phyloP scores from a whole-genome alignment of 1,284 basidiomycete species.

The Rhodotorula sp. region DNA sequence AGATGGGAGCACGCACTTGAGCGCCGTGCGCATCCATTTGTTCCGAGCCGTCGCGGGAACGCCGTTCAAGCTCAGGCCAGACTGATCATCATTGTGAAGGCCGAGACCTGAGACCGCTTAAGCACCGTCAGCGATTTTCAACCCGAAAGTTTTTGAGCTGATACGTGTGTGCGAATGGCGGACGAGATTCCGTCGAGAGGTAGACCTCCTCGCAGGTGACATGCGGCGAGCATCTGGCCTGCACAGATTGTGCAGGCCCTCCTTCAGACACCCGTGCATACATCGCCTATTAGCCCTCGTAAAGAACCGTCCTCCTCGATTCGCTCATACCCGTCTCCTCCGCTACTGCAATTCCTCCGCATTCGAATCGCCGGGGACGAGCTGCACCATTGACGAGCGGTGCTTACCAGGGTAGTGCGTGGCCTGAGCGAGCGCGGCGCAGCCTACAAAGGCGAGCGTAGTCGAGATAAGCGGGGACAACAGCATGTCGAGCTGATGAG shows the following conservation, averaged over 20 bases:
- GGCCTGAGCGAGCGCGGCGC: background rate
- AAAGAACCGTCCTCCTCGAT: too few relatives aligned
- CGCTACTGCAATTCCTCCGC: background rate
- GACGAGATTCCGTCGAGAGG: too few relatives aligned
- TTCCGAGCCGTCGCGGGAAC: slow-evolving; percentile 4
- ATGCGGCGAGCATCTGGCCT: too few relatives aligned
- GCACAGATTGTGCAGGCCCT: too few relatives aligned
- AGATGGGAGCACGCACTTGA: slow-evolving; percentile 1
- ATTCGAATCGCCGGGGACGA: too few relatives aligned
- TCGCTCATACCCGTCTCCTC: background rate
- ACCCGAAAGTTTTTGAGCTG: too few relatives aligned
- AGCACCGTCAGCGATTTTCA: background rate
- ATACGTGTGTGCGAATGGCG: too few relatives aligned
- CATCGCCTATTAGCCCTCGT: too few relatives aligned
- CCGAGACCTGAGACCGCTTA: slow-evolving; percentile 6
- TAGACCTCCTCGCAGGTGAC: too few relatives aligned
- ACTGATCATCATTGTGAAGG: slow-evolving; percentile 39
- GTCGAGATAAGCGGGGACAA: background rate
- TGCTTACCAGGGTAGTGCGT: slow-evolving; percentile 24
- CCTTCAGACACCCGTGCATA: too few relatives aligned
- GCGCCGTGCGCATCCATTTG: slow-evolving; percentile 22
- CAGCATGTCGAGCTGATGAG: too few relatives aligned
- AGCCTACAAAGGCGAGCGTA: background rate
- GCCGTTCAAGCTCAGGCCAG: slow-evolving; percentile 24
- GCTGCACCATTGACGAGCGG: too few relatives aligned